A percentile compares a stretch with the other conserved stretches of the same genome.
Conservation (phyloP, 192 early-diverging fungal genomes). For the Umbelopsis sp. region DNA sequence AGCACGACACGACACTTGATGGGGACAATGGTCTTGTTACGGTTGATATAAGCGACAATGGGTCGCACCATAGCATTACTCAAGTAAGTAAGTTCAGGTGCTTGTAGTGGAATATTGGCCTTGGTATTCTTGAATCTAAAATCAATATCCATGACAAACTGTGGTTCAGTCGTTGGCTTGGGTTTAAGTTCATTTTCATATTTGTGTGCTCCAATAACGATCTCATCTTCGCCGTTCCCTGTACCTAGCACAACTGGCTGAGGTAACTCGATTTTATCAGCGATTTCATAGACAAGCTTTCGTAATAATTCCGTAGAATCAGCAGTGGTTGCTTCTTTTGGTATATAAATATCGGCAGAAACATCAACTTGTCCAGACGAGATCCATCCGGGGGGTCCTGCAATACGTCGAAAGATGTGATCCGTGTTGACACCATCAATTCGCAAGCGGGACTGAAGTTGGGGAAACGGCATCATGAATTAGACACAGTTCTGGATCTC, state of each 20-base stretch:
- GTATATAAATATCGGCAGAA: conserved; percentile 67
- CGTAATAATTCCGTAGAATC: conserved; percentile 52
- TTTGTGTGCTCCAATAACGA: conserved; percentile 42
- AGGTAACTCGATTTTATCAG: conserved; percentile 67
- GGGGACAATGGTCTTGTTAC: conserved; percentile 82
- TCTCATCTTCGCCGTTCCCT: conserved; percentile 45
- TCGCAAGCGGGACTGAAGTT: conserved; percentile 66
- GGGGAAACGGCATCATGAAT: neutral
- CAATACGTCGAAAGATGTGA: conserved; percentile 82
- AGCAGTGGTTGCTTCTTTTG: conserved; percentile 46
- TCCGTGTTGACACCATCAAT: conserved; percentile 90
- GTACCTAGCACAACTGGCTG: conserved; percentile 50
- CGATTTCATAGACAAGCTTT: conserved; percentile 69
- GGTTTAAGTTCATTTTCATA: conserved; percentile 20
- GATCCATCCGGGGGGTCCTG: conserved; percentile 94
- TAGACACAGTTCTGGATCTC: neutral
- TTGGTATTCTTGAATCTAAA: conserved; percentile 90
- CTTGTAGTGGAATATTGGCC: conserved; percentile 80
- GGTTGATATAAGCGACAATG: conserved; percentile 93
- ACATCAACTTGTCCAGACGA: conserved; percentile 87
- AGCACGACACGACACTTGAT: conserved; percentile 81
- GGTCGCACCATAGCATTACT: conserved; percentile 87
- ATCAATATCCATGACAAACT: conserved; percentile 73
- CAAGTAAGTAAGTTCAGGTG: conserved; percentile 73
- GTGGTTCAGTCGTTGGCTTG: conserved; percentile 22